Conservation (phyloP, 257 asterid genomes). For the Solanum gandarillasii region DNA sequence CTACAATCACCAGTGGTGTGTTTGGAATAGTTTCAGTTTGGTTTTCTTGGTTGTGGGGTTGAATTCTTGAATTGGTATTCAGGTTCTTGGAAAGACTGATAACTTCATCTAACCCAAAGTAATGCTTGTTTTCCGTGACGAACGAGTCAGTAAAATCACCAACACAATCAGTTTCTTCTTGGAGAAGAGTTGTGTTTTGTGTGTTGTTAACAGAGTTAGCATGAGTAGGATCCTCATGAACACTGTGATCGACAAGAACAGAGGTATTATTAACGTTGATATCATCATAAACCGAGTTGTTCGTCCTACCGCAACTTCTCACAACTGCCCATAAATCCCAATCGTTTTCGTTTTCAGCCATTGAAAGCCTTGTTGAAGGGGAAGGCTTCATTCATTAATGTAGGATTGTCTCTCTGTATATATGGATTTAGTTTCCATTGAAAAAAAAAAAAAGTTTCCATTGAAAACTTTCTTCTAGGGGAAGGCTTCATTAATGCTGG, state of each 20-base stretch:
- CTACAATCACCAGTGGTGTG: neutral
- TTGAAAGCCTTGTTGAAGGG: neutral
- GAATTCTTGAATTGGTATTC: neutral
- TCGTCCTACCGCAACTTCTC: neutral
- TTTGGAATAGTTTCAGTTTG: neutral
- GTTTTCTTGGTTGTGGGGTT: neutral
- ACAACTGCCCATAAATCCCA: slow-evolving; percentile 7
- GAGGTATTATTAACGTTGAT: neutral
- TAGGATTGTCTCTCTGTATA: neutral
- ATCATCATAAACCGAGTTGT: neutral
- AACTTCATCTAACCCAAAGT: neutral
- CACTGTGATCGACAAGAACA: neutral
- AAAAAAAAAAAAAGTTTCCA: neutral
- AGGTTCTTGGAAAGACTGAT: neutral
- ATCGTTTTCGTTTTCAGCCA: slow-evolving; percentile 1
- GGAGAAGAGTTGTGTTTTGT: neutral
- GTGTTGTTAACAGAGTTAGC: neutral
- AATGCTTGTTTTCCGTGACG: neutral
- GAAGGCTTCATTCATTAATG: neutral
- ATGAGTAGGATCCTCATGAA: neutral
- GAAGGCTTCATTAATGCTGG: neutral
- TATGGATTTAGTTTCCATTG: neutral
- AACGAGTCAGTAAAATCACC: neutral
- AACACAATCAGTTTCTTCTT: neutral
- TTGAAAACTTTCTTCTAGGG: neutral